These are phyloP conservation scores for Pyrenophora teres DNA, from an alignment of 2,329 filamentous ascomycete genomes.

Conservation along the genomic window DNA sequence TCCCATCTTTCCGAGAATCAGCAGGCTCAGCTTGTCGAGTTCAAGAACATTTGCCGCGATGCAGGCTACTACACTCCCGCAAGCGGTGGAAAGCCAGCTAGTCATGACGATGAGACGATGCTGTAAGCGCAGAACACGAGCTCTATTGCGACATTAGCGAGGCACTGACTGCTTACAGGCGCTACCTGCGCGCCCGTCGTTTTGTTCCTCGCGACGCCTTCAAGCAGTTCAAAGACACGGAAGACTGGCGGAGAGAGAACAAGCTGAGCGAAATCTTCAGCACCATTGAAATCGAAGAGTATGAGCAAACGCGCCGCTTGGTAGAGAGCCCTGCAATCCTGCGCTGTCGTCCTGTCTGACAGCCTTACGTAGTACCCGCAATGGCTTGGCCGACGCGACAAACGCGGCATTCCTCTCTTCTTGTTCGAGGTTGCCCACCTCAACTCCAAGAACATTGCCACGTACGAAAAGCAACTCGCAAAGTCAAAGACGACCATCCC, in stretches of 20 bases:
- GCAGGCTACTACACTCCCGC: slow-evolving; percentile 65
- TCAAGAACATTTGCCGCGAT: slow-evolving; percentile 71
- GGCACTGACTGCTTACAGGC: slow-evolving; percentile 57
- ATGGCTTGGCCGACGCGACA: slow-evolving; percentile 91
- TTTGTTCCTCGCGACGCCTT: slow-evolving; percentile 79
- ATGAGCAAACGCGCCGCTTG: slow-evolving; percentile 77
- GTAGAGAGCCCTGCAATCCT: slow-evolving; percentile 53
- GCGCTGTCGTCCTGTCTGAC: slow-evolving; percentile 20
- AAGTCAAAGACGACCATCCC: slow-evolving; percentile 63
- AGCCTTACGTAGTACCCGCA: slow-evolving; percentile 73
- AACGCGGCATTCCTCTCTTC: slow-evolving; percentile 88
- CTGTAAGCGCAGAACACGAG: slow-evolving; percentile 57
- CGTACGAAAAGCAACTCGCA: slow-evolving; percentile 71
- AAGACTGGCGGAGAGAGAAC: slow-evolving; percentile 83
- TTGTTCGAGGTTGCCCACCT: slow-evolving; percentile 85
- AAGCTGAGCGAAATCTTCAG: slow-evolving; percentile 79
- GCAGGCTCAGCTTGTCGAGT: slow-evolving; percentile 67
- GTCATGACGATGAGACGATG: slow-evolving; percentile 74
- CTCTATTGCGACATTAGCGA: slow-evolving; percentile 16
- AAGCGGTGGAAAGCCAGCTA: slow-evolving; percentile 50
- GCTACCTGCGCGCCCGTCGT: slow-evolving; percentile 82
- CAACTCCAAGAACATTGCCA: slow-evolving; percentile 77
- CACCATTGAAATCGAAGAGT: slow-evolving; percentile 83
- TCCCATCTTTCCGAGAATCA: slow-evolving; percentile 75
- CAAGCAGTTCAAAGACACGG: slow-evolving; percentile 83